Evolutionary conservation across 2,329 filamentous ascomycete genomes (phyloP), one percentile per base, ranked within the genome.

Genomic region (Fusarium brevicatenulatum): DNA sequence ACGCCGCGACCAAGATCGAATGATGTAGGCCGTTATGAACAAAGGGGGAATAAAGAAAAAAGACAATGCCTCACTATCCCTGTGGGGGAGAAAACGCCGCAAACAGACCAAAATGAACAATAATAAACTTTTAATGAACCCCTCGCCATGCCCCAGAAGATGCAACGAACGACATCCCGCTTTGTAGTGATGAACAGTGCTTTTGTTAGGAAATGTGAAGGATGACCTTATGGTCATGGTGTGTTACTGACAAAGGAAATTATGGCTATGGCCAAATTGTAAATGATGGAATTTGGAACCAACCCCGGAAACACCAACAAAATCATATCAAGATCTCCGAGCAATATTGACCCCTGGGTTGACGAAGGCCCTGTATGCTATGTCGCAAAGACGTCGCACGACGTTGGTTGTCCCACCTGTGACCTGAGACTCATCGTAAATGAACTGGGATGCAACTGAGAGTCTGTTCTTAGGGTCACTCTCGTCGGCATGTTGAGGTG

Each of bases 391-490:
- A n/a, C 91, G 88, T 69, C 92, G 89, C 59, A 92, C 89, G 53
- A 93, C 90, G 70, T 93, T 93, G 4, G 90, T 93, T 4, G 91
- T 93, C n/a, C 91, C 91, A n/a, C 90, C 90, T 18, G 88, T 83
- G 30, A 85, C 87, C 61, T 87, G 85, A 13, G 90, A 87, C 78
- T 93, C 90, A 68, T 91, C 87, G 66, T 89, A 86, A 34, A 94
- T 87, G 77, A 93, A 93, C 78, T 90, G 91, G 76, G 91, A 90
- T 6, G 92, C 92, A 23, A 93, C 91, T 12, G 88, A 88, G 19
- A 93, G 85, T 78, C 91, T 91, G 77, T 88, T 91, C 70, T 90
- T 89, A 3, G 90, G 86, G 54, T 93, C 91, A 49, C 86, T 88
- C 81, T 93, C 92, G 77, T 92, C 91, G 9, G 90, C 84, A 65